These are phyloP conservation scores for Plasmodium inui DNA, from an alignment of 169 alveolate genomes.

Conservation along the genomic window DNA sequence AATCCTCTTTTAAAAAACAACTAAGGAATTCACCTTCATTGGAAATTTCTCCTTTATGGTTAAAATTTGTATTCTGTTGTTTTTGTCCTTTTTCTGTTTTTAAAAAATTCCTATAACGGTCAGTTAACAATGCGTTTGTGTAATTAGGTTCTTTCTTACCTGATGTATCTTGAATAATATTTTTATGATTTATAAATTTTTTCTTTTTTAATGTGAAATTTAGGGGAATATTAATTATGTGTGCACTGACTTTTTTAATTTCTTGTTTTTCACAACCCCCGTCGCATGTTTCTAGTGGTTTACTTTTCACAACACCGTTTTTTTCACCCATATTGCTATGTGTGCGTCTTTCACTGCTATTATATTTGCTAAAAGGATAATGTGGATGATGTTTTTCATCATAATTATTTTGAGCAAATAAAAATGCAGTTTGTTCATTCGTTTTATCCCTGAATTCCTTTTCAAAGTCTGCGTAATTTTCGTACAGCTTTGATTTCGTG, in stretches of 20 bases:
- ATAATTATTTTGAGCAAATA: background rate
- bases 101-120: background rate
- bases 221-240: constrained; percentile 31
- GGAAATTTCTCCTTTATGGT: constrained; percentile 17
- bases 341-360: background rate
- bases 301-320: background rate
- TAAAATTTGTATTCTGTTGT: background rate
- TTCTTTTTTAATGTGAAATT: constrained; percentile 38
- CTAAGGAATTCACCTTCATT: constrained; percentile 5
- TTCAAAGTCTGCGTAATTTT: constrained; percentile 34
- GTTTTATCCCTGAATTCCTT: constrained; percentile 30
- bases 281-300: background rate
- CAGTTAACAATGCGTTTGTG: background rate
- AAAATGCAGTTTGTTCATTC: background rate
- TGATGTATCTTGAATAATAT: background rate
- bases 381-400: background rate
- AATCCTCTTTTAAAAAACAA: constrained; percentile 20
- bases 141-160: background rate
- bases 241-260: background rate
- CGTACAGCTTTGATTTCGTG: constrained; percentile 43
- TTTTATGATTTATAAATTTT: constrained; percentile 12
- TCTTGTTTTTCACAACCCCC: background rate
- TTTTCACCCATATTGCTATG: background rate
- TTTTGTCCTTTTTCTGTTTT: constrained; percentile 2
- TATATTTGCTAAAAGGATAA: background rate